Percentiles rank a stretch among this genome's conserved stretches.
Evolutionary conservation across 2,329 filamentous ascomycete species (phyloP).

Genomic region (Phaeomoniella chlamydospora): DNA sequence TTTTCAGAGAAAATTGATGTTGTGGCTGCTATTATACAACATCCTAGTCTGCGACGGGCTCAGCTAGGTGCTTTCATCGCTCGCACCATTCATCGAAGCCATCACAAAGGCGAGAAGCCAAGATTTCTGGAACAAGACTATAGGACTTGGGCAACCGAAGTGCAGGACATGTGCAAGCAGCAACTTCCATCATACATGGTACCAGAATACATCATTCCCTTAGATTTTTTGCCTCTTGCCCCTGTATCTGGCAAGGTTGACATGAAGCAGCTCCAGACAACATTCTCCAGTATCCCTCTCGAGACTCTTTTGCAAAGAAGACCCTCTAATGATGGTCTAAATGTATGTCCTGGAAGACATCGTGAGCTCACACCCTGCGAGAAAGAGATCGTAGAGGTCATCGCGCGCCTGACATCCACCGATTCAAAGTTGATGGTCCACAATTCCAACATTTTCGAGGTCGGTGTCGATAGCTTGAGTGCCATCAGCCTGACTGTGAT

Average conservation of each 20-base stretch:
- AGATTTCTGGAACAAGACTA: not conserved
- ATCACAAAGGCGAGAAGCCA: not conserved
- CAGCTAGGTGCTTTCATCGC: slow-evolving; percentile 52
- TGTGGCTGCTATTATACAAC: not conserved
- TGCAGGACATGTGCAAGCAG: not conserved
- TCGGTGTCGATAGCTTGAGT: not conserved
- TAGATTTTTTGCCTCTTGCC: not conserved
- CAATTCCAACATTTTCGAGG: not conserved
- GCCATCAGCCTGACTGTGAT: not conserved
- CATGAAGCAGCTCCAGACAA: not conserved
- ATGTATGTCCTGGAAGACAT: too few species aligned
- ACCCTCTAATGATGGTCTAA: too few species aligned
- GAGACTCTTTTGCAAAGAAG: not conserved
- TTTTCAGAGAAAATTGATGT: slow-evolving; percentile 41
- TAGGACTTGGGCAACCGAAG: not conserved
- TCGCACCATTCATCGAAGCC: slow-evolving; percentile 28
- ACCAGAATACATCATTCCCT: not conserved
- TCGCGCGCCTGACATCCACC: not conserved
- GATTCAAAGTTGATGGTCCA: not conserved
- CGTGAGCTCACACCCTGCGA: not conserved
- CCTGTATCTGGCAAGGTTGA: not conserved
- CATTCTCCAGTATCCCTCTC: not conserved
- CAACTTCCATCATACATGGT: not conserved
- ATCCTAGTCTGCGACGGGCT: slow-evolving; percentile 52
- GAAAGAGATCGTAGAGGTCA: not conserved